phyloP scores from a whole-genome alignment of 805 yeast species.

The Zygosaccharomyces pseudorouxii region DNA sequence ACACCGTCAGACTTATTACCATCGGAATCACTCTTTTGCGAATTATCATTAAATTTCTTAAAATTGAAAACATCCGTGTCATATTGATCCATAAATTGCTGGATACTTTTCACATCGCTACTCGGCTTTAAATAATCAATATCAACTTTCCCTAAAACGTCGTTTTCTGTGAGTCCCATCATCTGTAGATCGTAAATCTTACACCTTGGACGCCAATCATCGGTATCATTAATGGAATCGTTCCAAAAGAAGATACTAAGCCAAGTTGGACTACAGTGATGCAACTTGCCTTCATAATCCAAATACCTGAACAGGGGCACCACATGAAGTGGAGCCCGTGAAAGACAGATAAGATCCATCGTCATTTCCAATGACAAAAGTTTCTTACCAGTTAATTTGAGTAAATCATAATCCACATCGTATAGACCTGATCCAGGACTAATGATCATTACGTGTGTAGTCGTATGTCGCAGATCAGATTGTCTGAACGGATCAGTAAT shows the following conservation, averaged over 20 bases:
- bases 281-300: constrained; percentile 45
- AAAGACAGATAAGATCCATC: constrained; percentile 79
- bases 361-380: constrained; percentile 77
- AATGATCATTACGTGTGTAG: constrained; percentile 81
- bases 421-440: constrained; percentile 92
- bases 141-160: constrained; percentile 57
- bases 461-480: constrained; percentile 82
- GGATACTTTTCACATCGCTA: constrained; percentile 37
- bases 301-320: constrained; percentile 82
- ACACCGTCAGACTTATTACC: neutral
- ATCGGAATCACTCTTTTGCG: neutral
- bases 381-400: constrained; percentile 70
- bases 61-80: constrained; percentile 53
- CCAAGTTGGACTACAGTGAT: constrained; percentile 91
- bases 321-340: constrained; percentile 87
- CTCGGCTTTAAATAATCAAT: constrained; percentile 51
- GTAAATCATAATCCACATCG: constrained; percentile 79
- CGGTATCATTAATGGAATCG: constrained; percentile 41
- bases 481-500: constrained; percentile 74
- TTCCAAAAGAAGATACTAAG: constrained; percentile 90
- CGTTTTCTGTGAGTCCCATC: constrained; percentile 98
- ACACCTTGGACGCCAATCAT: constrained; percentile 88
- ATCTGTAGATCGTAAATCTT: constrained; percentile 92
- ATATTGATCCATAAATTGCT: constrained; percentile 62
- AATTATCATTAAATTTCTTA: neutral